Base-by-base conservation (phyloP, 208 protist genomes). In the Acanthamoeba healyi region DNA sequence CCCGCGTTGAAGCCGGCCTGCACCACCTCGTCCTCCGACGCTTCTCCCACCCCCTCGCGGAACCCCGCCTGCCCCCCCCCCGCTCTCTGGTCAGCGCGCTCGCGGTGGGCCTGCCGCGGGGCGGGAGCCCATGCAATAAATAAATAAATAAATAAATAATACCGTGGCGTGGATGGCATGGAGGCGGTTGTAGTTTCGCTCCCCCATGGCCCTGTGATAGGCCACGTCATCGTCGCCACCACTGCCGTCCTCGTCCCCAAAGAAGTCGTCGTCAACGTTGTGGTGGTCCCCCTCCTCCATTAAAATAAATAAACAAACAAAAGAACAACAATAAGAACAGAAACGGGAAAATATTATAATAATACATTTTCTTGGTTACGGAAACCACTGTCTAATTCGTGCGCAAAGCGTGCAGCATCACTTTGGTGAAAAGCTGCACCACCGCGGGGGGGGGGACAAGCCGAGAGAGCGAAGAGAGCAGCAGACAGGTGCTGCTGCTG, bases 1-100 rank as follows among this genome's bases (percentile, higher is more conserved):
- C 72, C 72, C 2, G 42, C 72, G 36, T 82, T 82, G n/a, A 82
- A 82, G 17, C 72, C 72, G n/a, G 72, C 72, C 17, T 82, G 72
- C 38, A 51, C 72, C 40, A 82, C 72, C 38, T 32, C 9, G 24
- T 51, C 40, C 1, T 82, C 72, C 19, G 72, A 26, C 7, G 72
- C n/a, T 32, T 82, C 72, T 2, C 26, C 72, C 10, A 51, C 72
- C 12, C 38, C 72, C 72, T 82, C 72, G 5, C 72, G 2, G 72
- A 82, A 82, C 72, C 72, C 72, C 12, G 34, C 72, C 72, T 82
- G 5, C 26, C 5, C 12, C 12, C 34, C 1, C 34, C 12, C 4
- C 40, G 7, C 65, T 9, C 40, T 32, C 19, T 29, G 36, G 15
- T 9, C 12, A 36, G 34, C 42, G 26, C n/a, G 10, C 42, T n/a